These are phyloP conservation scores for Euphorbia peplus DNA, from an alignment of 345 rosid species.

Conservation along the genomic window DNA sequence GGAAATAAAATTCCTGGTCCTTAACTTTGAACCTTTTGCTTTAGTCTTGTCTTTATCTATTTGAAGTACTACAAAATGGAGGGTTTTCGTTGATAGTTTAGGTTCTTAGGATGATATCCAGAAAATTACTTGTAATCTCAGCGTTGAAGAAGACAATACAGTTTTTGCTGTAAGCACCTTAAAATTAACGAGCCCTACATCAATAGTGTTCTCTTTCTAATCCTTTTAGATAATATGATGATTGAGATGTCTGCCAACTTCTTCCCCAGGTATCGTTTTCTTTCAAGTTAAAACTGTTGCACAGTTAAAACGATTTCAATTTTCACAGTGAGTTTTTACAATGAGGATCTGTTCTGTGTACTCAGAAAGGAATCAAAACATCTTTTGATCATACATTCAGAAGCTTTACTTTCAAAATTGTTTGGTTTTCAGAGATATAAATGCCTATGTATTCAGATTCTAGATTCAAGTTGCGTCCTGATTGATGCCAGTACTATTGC, in stretches of 20 bases:
- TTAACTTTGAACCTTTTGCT: background rate
- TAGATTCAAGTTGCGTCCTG: too few species aligned
- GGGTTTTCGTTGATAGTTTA: background rate
- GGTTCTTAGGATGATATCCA: background rate
- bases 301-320: background rate
- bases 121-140: background rate
- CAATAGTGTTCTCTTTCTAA: too few species aligned
- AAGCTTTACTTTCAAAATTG: too few species aligned
- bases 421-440: too few species aligned
- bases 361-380: too few species aligned
- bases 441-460: too few species aligned
- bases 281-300: background rate
- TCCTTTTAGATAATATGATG: background rate
- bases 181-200: too few species aligned
- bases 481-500: too few species aligned
- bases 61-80: background rate
- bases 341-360: too few species aligned
- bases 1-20: background rate
- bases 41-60: background rate
- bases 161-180: background rate
- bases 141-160: background rate
- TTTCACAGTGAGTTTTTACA: too few species aligned
- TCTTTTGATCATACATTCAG: too few species aligned
- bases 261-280: background rate
- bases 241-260: background rate